Base-by-base conservation (phyloP, 257 asterid genomes). In the Capsicum chinense region DNA sequence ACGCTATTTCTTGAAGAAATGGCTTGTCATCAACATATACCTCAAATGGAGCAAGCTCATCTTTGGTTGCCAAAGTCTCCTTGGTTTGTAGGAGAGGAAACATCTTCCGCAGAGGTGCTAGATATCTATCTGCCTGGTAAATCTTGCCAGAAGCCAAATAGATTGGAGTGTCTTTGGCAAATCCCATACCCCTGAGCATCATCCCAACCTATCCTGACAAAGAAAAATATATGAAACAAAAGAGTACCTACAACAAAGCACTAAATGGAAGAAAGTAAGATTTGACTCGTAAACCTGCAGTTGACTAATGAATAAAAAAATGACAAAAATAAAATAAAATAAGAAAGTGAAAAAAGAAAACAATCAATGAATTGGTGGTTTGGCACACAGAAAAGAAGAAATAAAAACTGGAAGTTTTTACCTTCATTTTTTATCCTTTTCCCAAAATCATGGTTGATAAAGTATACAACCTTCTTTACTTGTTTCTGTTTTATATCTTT, bases 181-280 rank as follows among this genome's bases (percentile, higher is more conserved):
- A 93, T 89, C 98, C 98, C 98, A 95, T 95, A 86, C 98, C 98
- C 90, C 97, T 91, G 70, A 95, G 91, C 98, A 93, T 92, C 97
- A 95, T 90, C 44, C 98, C 98, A 83, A 93, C 98, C 98, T 95
- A 92, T 95, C 94, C 95, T 95, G 95, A 91, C 95, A 89, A 88
- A 89, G 87, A 92, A 92, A 87, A 86, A 85, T 85, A 86, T 37
- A 64, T 85, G 82, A 56, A 87, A 83, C 52, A 84, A 56, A 82
- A 85, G 83, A 83, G 88, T 81, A 84, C 83, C 79, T 76, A 85
- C 69, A 47, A 9, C 50, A 14, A 42, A 70, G 56, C 7, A 39
- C 35, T 70, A 42, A 16, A 16, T 37, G 78, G 21, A 69, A 69
- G 56, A 42, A 69, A 44, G 50, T 35, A 35, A 67, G 11, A 67